phyloP scores from a whole-genome alignment of 2,329 filamentous ascomycete genomes.

The Bipolaris gigantea region DNA sequence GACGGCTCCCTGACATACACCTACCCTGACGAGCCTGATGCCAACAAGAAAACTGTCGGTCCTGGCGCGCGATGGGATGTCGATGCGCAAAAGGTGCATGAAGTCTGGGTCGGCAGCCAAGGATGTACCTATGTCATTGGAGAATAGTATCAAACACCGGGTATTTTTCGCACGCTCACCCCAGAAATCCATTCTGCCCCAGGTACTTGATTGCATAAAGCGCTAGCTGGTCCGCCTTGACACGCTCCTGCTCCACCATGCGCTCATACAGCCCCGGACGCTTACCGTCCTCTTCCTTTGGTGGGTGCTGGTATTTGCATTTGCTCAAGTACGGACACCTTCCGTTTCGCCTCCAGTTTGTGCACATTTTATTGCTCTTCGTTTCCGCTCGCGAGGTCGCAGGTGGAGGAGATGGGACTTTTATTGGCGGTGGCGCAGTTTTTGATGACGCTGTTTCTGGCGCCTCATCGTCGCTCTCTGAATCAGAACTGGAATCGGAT shows the following conservation, averaged over 20 bases:
- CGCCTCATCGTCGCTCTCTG: constrained; percentile 23
- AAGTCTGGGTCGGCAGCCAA: constrained; percentile 68
- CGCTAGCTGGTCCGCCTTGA: constrained; percentile 47
- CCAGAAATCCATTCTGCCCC: constrained; percentile 48
- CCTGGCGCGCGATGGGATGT: constrained; percentile 68
- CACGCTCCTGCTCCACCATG: constrained; percentile 51
- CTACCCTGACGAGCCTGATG: constrained; percentile 62
- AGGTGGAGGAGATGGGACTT: constrained; percentile 16
- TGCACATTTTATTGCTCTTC: constrained; percentile 23
- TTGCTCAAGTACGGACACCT: constrained; percentile 31
- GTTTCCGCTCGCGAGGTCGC: constrained; percentile 9
- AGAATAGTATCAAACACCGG: constrained; percentile 43
- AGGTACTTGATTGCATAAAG: constrained; percentile 53
- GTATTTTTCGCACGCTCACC: constrained; percentile 14
- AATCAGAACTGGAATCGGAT: constrained; percentile 27
- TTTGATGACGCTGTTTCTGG: constrained; percentile 48
- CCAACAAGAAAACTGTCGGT: constrained; percentile 61
- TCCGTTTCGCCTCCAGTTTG: constrained; percentile 29
- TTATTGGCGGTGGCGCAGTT: constrained; percentile 17
- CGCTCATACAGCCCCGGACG: constrained; percentile 32
- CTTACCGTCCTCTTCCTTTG: constrained; percentile 22
- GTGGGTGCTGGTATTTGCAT: constrained; percentile 34
- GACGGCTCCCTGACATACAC: constrained; percentile 66
- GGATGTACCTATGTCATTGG: constrained; percentile 71
- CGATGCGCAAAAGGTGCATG: constrained; percentile 64